Evolutionary conservation across 1,284 basidiomycete species (phyloP), one percentile per base, ranked within the genome.

Genomic region (Sutorius eximius): DNA sequence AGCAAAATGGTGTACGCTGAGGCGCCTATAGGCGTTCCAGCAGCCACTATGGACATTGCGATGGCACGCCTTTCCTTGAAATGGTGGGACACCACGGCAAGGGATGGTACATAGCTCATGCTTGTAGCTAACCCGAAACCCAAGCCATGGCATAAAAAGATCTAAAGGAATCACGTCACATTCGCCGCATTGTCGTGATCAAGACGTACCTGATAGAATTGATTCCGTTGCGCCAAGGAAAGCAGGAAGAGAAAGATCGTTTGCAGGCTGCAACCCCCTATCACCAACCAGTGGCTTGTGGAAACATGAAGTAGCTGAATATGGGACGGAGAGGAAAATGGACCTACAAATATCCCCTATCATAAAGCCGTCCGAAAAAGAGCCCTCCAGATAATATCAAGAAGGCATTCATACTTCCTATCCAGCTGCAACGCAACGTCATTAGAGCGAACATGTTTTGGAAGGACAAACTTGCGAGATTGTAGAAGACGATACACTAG

Each of bases 391-490:
- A 65, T 20, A 78, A 68, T 15, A 76, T 65, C 18, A 79, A 57
- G 55, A 74, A 76, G 20, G 73, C 67, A 58, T 73, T 78, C 11
- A 75, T 62, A 29, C 79, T 77, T 36, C 81, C 81, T 57, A 82
- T 79, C 81, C 81, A 82, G 15, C 74, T 76, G 51, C 5, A 37
- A 34, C 0, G 27, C 18, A n/a, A 18, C 16, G 18, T 16, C 5
- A 13, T 55, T 30, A 52, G 49, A 49, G 41, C 16, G 18, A 33
- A 24, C 7, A 16, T 3, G 41, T 15, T 3, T 15, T 15, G 5
- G 3, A 27, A 43, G 36, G 37, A 30, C 1, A 49, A 20, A 48
- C 61, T 27, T 52, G 71, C 75, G 75, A 70, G 45, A 77, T 72
- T 3, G 66, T 52, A 20, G 74, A 76, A 1, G 75, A 58, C 5